Evolutionary conservation across 2,329 filamentous ascomycete species (phyloP).

Genomic region (Apiospora marii): DNA sequence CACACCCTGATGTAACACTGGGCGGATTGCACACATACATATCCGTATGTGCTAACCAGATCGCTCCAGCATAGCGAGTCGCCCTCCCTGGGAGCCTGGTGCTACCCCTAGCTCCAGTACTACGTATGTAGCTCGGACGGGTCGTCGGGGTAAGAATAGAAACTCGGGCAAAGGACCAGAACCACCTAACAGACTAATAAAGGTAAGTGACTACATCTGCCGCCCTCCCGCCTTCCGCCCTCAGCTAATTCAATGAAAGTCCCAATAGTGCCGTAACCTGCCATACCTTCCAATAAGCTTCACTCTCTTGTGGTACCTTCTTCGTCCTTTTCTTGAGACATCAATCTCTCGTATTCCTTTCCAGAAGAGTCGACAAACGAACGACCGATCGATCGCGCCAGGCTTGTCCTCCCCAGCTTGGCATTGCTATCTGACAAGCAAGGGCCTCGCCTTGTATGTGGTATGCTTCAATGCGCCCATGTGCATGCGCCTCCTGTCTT

Average conservation of each 20-base stretch:
- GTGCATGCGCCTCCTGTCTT: conserved; percentile 18
- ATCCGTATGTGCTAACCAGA: background rate
- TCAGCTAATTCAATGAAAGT: conserved; percentile 17
- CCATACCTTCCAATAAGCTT: conserved; percentile 1
- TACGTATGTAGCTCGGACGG: background rate
- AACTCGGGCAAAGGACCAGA: background rate
- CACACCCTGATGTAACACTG: background rate
- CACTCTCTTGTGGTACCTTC: conserved; percentile 7
- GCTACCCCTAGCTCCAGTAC: conserved; percentile 4
- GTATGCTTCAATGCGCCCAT: conserved; percentile 20
- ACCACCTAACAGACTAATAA: background rate
- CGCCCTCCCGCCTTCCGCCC: conserved; percentile 14
- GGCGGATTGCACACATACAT: background rate
- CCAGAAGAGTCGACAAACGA: conserved; percentile 13
- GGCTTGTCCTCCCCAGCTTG: background rate
- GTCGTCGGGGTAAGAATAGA: conserved; percentile 14
- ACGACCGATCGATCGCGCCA: background rate
- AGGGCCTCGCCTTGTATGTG: background rate
- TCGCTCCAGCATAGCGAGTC: background rate
- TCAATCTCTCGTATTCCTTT: conserved; percentile 3
- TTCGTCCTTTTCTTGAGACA: conserved; percentile 8
- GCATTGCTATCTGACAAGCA: conserved; percentile 3
- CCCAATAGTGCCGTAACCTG: background rate
- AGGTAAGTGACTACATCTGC: conserved; percentile 7
- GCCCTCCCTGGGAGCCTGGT: background rate